Percentiles rank a stretch among this genome's conserved stretches.
phyloP scores from a whole-genome alignment of 129 eudicot species.

The Silybum marianum region DNA sequence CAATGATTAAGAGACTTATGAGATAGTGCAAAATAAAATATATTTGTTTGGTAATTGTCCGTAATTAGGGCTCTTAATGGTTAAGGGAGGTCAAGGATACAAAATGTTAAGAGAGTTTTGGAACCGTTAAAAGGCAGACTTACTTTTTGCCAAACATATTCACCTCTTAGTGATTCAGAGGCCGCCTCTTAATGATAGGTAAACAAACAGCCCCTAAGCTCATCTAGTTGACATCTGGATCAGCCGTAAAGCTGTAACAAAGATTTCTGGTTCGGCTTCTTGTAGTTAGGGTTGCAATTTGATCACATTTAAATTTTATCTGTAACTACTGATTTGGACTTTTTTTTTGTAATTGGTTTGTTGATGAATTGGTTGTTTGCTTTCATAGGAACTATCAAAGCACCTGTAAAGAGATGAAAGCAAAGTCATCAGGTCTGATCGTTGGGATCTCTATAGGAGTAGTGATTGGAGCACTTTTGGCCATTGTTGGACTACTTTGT shows the following conservation, averaged over 20 bases:
- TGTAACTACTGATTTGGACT: background rate
- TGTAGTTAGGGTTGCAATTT: background rate
- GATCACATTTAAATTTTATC: background rate
- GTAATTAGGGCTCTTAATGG: too few relatives aligned
- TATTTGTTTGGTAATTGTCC: too few relatives aligned
- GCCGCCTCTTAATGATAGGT: too few relatives aligned
- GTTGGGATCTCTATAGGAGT: conserved; percentile 90
- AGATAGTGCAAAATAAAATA: too few relatives aligned
- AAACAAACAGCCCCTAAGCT: too few relatives aligned
- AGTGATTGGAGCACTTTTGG: conserved; percentile 78
- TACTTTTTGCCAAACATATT: too few relatives aligned
- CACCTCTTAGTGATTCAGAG: too few relatives aligned
- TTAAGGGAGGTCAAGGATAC: too few relatives aligned
- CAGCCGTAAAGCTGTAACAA: conserved; percentile 2
- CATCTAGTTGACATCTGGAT: background rate
- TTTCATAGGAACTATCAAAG: conserved; percentile 21
- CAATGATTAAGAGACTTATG: too few relatives aligned
- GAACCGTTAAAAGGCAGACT: too few relatives aligned
- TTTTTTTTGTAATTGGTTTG: conserved; percentile 1
- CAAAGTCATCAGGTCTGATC: conserved; percentile 60
- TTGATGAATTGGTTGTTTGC: conserved; percentile 27
- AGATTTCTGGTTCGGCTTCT: background rate
- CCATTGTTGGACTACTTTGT: conserved; percentile 61
- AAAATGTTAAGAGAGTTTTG: too few relatives aligned
- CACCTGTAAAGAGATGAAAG: conserved; percentile 52